These are phyloP conservation scores for Penicillium sp. DNA, from an alignment of 2,329 filamentous ascomycete species.

Conservation along the genomic window DNA sequence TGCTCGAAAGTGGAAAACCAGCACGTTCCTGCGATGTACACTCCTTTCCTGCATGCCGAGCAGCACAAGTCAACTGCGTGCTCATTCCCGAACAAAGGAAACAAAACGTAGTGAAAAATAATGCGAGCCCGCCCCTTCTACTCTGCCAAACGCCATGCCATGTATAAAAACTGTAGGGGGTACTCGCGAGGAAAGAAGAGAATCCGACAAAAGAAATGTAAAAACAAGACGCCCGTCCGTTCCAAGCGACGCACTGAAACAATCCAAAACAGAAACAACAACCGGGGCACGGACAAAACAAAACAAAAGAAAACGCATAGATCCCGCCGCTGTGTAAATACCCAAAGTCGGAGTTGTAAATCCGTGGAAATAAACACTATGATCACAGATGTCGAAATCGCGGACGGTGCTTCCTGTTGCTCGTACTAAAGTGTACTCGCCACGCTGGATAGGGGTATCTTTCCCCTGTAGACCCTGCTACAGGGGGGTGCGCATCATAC, in stretches of 20 bases:
- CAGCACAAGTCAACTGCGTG: not conserved
- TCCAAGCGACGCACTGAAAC: not conserved
- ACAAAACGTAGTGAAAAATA: not conserved
- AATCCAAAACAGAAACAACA: not conserved
- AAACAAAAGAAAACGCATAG: not conserved
- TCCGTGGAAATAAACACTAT: not conserved
- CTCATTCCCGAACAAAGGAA: not conserved
- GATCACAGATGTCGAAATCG: not conserved
- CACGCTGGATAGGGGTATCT: constrained; percentile 14
- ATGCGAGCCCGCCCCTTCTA: constrained; percentile 12
- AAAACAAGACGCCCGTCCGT: not conserved
- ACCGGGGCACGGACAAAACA: not conserved
- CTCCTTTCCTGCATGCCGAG: not conserved
- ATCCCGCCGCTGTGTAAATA: not conserved
- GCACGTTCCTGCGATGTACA: constrained; percentile 1
- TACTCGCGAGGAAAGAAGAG: constrained; percentile 20
- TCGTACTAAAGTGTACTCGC: constrained; percentile 1
- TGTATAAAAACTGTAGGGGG: constrained; percentile 22
- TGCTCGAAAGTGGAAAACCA: not conserved
- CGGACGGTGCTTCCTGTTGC: not conserved
- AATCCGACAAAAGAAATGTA: constrained; percentile 3
- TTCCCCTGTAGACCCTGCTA: constrained; percentile 23
- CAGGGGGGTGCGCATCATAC: constrained; percentile 20
- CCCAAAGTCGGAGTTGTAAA: not conserved
- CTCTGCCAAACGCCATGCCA: constrained; percentile 23